These are phyloP conservation scores for Plasmodium blacklocki DNA, from an alignment of 169 alveolate genomes.

Conservation along the genomic window DNA sequence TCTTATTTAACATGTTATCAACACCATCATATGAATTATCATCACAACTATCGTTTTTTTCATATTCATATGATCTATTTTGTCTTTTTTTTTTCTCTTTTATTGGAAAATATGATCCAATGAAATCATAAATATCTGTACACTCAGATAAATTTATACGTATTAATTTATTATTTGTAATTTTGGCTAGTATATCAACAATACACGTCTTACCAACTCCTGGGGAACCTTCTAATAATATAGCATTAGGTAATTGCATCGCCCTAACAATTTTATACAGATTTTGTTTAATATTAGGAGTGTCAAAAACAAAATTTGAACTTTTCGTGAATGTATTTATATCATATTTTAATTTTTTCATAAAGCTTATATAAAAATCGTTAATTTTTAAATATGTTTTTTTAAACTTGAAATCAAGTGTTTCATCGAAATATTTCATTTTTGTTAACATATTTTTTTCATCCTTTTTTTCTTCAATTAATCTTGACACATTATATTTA, in stretches of 20 bases:
- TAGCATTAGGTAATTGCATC: constrained; percentile 91
- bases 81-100: constrained; percentile 63
- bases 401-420: constrained; percentile 20
- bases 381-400: constrained; percentile 24
- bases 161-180: constrained; percentile 89
- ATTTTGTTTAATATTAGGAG: constrained; percentile 92
- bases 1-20: background rate
- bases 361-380: constrained; percentile 43
- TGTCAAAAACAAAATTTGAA: constrained; percentile 89
- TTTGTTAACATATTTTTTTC: background rate
- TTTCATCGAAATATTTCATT: constrained; percentile 2
- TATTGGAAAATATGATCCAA: constrained; percentile 92
- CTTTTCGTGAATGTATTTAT: background rate
- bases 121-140: constrained; percentile 95
- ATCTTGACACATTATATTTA: constrained; percentile 2
- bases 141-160: constrained; percentile 96
- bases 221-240: constrained; percentile 99
- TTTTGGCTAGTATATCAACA: constrained; percentile 92
- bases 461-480: no score
- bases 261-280: constrained; percentile 93
- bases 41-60: background rate
- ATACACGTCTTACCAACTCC: constrained; percentile 99
- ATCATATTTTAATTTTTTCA: constrained; percentile 1
- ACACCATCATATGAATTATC: background rate
- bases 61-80: background rate